A percentile compares a stretch with the other conserved stretches of the same genome.
These are phyloP conservation scores for Corymbia citriodora DNA, from an alignment of 441 rosid genomes.

Conservation along the genomic window DNA sequence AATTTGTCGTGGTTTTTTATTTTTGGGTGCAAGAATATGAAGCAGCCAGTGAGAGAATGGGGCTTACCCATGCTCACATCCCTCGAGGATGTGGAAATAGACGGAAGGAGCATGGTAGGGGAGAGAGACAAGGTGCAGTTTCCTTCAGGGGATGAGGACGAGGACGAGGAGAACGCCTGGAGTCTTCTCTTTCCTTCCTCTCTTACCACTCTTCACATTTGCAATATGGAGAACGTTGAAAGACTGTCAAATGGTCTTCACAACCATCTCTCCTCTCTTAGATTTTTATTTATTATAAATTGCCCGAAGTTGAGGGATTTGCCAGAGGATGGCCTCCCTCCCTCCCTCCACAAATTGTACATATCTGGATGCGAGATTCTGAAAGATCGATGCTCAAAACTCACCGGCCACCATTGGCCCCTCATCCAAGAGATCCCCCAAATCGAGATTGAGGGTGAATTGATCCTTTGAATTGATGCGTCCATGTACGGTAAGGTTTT, in stretches of 20 bases:
- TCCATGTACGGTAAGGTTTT: too few relatives aligned
- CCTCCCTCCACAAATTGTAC: too few relatives aligned
- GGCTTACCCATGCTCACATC: not conserved
- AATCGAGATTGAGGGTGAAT: rapidly evolving
- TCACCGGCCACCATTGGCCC: not conserved
- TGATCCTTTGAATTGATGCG: not conserved
- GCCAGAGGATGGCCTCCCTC: not conserved
- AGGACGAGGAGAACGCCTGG: too few relatives aligned
- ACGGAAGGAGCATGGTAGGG: not conserved
- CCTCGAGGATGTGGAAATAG: rapidly evolving
- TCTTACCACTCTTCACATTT: too few relatives aligned
- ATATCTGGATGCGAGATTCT: not conserved
- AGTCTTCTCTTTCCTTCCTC: not conserved
- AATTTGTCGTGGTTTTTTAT: too few relatives aligned
- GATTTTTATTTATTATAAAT: rapidly evolving
- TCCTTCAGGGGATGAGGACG: too few relatives aligned
- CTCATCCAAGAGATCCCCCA: not conserved
- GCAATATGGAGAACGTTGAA: not conserved
- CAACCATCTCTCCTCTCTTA: not conserved
- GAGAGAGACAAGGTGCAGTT: too few relatives aligned
- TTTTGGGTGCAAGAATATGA: not conserved
- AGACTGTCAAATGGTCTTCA: not conserved
- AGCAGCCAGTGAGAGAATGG: not conserved
- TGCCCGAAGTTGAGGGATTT: not conserved
- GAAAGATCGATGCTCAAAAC: not conserved